Percentiles rank a stretch among this genome's conserved stretches.
These are phyloP conservation scores for Stylonectria norvegica DNA, from an alignment of 2,329 filamentous ascomycete species.

Conservation along the genomic window DNA sequence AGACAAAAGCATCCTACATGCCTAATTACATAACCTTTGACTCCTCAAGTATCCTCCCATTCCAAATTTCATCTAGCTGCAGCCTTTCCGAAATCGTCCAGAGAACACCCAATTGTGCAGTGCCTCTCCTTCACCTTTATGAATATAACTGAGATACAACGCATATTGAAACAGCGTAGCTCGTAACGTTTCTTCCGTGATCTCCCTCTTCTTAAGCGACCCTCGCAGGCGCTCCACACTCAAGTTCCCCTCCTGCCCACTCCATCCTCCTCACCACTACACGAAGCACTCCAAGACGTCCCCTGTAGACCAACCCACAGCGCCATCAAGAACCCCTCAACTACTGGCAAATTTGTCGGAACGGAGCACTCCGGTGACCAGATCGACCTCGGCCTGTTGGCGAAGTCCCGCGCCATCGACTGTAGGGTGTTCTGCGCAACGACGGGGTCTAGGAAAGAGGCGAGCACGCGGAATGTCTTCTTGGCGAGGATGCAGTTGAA, in stretches of 20 bases:
- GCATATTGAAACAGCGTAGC: conserved; percentile 34
- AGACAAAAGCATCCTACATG: no score
- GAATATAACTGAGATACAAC: conserved; percentile 34
- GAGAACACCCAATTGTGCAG: conserved; percentile 33
- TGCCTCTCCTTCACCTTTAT: conserved; percentile 21
- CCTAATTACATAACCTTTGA: no score
- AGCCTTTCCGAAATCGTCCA: conserved; percentile 14
- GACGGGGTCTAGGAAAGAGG: conserved; percentile 29
- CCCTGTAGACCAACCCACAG: conserved; percentile 29
- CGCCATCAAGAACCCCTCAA: conserved; percentile 32
- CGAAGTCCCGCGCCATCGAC: conserved; percentile 20
- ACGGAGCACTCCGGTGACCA: conserved; percentile 37
- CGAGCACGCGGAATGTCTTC: conserved; percentile 26
- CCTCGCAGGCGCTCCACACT: conserved; percentile 16
- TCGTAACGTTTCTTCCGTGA: conserved; percentile 24
- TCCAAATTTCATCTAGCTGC: conserved; percentile 5
- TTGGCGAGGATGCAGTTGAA: conserved; percentile 32
- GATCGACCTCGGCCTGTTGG: conserved; percentile 24
- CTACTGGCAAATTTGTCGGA: conserved; percentile 27
- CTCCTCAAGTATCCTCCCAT: not conserved
- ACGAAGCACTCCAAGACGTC: conserved; percentile 19
- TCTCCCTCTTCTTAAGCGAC: conserved; percentile 19
- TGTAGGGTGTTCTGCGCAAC: conserved; percentile 24
- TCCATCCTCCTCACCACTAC: conserved; percentile 2
- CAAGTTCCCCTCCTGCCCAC: conserved; percentile 3